A percentile compares a stretch with the other conserved stretches of the same genome.
These are phyloP conservation scores for Exophiala lecanii-corni DNA, from an alignment of 2,329 filamentous ascomycete genomes.

Conservation along the genomic window DNA sequence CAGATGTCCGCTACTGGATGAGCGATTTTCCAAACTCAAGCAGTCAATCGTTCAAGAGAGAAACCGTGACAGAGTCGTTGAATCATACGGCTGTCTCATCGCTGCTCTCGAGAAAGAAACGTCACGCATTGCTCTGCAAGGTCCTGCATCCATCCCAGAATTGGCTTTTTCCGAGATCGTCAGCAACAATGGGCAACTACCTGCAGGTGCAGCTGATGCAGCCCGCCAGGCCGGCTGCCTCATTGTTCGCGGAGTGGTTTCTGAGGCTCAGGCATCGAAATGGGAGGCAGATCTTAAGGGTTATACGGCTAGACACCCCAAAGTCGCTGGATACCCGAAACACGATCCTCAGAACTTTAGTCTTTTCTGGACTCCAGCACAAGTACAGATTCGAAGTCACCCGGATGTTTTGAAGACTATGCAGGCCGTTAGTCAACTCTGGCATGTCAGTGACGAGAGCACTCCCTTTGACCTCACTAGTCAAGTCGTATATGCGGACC, in stretches of 20 bases:
- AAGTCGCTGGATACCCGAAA: conserved; percentile 13
- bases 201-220: background rate
- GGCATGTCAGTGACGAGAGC: conserved; percentile 3
- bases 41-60: background rate
- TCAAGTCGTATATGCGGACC: conserved; percentile 28
- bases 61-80: conserved; percentile 3
- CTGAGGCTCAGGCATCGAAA: conserved; percentile 20
- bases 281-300: conserved; percentile 24
- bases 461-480: conserved; percentile 18
- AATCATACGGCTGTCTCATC: conserved; percentile 4
- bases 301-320: conserved; percentile 24
- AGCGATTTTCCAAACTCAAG: conserved; percentile 6
- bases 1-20: conserved; percentile 7
- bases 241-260: conserved; percentile 26
- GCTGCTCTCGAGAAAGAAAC: conserved; percentile 1
- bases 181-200: background rate
- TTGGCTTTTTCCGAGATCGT: conserved; percentile 2
- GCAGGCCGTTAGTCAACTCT: conserved; percentile 9
- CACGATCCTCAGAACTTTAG: conserved; percentile 14
- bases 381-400: conserved; percentile 17
- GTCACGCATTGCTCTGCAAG: background rate
- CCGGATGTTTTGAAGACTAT: conserved; percentile 17
- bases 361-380: conserved; percentile 10
- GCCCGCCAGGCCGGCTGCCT: conserved; percentile 16
- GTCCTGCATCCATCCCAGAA: conserved; percentile 2